These are phyloP conservation scores for Tolypocladium sp. DNA, from an alignment of 2,329 filamentous ascomycete species.

Conservation along the genomic window DNA sequence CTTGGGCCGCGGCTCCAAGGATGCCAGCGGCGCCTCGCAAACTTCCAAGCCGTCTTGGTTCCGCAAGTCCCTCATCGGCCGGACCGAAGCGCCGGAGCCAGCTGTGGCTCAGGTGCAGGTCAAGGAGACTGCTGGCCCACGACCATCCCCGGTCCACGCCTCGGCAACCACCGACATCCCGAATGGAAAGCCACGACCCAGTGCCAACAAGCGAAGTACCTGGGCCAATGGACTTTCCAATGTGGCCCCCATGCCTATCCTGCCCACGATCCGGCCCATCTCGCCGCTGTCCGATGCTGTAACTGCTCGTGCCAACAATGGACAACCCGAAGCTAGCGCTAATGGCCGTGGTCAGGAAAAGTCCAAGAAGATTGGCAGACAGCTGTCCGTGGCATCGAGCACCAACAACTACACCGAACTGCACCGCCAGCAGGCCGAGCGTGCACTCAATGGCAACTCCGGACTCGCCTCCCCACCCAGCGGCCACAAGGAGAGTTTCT, in stretches of 20 bases:
- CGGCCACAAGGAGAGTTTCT: slow-evolving; percentile 90
- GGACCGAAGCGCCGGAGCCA: slow-evolving; percentile 61
- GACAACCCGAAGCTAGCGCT: slow-evolving; percentile 38
- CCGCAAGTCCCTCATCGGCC: slow-evolving; percentile 82
- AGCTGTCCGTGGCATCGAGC: slow-evolving; percentile 84
- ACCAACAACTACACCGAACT: slow-evolving; percentile 88
- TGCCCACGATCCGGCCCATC: slow-evolving; percentile 88
- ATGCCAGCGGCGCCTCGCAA: slow-evolving; percentile 43
- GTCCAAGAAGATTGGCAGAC: slow-evolving; percentile 86
- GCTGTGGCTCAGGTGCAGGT: slow-evolving; percentile 34
- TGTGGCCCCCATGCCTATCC: slow-evolving; percentile 85
- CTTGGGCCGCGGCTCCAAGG: slow-evolving; percentile 58
- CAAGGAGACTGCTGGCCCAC: slow-evolving; percentile 37
- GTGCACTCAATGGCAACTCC: slow-evolving; percentile 74
- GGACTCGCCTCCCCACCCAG: slow-evolving; percentile 68
- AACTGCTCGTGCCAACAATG: slow-evolving; percentile 74
- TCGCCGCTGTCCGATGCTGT: slow-evolving; percentile 94
- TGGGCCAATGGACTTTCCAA: slow-evolving; percentile 81
- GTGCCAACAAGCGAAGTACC: slow-evolving; percentile 73
- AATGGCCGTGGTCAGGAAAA: slow-evolving; percentile 47
- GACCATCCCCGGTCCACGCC: slow-evolving; percentile 34
- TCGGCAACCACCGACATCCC: slow-evolving; percentile 30
- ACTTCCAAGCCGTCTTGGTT: slow-evolving; percentile 93
- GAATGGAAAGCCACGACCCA: slow-evolving; percentile 26
- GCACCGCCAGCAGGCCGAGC: slow-evolving; percentile 84